phyloP scores from a whole-genome alignment of 768 basidiomycete genomes.

The Tulasnella sp. region DNA sequence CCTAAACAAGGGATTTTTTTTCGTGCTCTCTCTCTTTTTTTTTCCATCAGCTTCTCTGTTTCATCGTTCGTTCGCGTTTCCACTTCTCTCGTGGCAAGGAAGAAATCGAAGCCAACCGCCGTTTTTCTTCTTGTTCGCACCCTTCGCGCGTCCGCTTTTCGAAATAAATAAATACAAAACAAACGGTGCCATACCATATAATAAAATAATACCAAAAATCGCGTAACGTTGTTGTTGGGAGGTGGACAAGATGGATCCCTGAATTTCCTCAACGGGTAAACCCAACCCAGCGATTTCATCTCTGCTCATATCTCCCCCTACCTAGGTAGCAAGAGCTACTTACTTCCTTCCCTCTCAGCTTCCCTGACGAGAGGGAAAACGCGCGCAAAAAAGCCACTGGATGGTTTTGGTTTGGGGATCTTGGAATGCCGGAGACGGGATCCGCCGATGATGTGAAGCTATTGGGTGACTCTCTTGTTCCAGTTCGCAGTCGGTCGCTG shows the following conservation, averaged over 20 bases:
- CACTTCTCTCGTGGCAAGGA: not conserved
- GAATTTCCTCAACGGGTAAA: not conserved
- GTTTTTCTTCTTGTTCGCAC: not conserved
- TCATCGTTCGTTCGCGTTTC: not conserved
- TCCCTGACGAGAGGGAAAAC: not conserved
- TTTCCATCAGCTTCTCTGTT: not conserved
- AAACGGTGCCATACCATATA: too few species aligned
- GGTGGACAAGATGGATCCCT: not conserved
- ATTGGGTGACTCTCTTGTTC: not conserved
- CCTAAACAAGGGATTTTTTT: not conserved
- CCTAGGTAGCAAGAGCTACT: not conserved
- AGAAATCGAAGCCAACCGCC: not conserved
- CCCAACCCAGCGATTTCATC: not conserved
- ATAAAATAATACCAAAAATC: not conserved
- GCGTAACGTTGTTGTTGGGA: not conserved
- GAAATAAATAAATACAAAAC: not conserved
- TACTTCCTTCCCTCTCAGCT: not conserved
- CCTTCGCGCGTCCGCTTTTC: not conserved
- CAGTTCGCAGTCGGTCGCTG: too few species aligned
- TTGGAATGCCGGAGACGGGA: not conserved
- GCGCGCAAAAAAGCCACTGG: constrained; percentile 9
- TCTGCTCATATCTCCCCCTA: not conserved
- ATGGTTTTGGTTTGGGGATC: not conserved
- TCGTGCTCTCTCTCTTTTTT: not conserved
- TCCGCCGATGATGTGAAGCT: constrained; percentile 3